Evolutionary conservation across 371 early-diverging fungal genomes (phyloP), one percentile per base, ranked within the genome.

Genomic region (Sporodiniella umbellata): DNA sequence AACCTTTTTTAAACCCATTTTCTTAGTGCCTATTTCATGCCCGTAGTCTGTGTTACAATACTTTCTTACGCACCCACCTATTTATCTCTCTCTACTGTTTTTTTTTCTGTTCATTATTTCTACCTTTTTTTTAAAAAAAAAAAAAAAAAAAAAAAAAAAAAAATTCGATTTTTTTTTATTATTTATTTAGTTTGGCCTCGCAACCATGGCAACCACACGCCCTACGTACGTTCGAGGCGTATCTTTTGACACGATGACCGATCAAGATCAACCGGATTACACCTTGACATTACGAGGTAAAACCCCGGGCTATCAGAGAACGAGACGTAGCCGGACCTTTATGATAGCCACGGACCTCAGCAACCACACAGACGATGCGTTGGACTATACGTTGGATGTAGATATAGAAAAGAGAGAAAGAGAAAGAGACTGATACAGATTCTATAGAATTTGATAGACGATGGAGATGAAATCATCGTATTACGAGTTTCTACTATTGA

Each of bases 381-480:
- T 83, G 11, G 61, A 68, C n/a, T 83, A 77, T 76, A 70, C 77
- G 18, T 78, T 58, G 52, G 77, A 83, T 37, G 77, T 77, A 67
- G n/a, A n/a, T n/a, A n/a, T n/a, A n/a, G n/a, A 49, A 22, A 11
- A 37, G 17, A 10, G 25, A 21, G 4, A 43, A 31, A 10, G 7
- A 31, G 7, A 31, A 31, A 31, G 31, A 31, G 4, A 15, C 8
- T 4, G 18, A 24, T 44, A 44, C 6, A 7, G n/a, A 37, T 37
- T 0, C n/a, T 8, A 15, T 33, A 19, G 23, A 11, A 17, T 46
- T 2, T 21, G 15, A 11, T 83, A 62, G 83, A 83, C 25, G 74
- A 80, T 51, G 79, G 81, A 24, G 83, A 83, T 57, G 83, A 83
- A 56, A 56, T 83, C 45, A 72, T 77, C 42, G 70, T 77, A n/a